These are phyloP conservation scores for Acidiella bohemica DNA, from an alignment of 495 filamentous ascomycete species.

Conservation along the genomic window DNA sequence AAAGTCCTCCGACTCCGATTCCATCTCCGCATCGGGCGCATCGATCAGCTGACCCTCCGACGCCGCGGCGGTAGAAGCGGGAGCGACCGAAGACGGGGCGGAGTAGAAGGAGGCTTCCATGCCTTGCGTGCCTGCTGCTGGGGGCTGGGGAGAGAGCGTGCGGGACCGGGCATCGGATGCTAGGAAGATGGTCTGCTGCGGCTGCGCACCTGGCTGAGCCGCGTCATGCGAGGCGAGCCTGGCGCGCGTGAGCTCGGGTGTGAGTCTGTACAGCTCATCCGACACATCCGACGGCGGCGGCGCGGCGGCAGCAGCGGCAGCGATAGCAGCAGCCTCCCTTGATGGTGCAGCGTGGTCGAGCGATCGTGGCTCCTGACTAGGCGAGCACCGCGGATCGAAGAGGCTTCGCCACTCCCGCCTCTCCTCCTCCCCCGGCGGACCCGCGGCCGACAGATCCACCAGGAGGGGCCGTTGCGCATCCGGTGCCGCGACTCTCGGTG, in stretches of 20 bases:
- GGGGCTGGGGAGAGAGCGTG: neutral
- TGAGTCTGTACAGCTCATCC: slow-evolving; percentile 17
- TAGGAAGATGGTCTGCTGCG: neutral
- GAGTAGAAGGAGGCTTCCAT: slow-evolving; percentile 17
- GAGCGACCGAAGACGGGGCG: slow-evolving; percentile 11
- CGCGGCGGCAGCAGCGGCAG: neutral
- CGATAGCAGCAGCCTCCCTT: no score
- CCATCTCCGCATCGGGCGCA: neutral
- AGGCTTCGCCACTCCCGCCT: slow-evolving; percentile 7
- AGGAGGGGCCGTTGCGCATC: slow-evolving; percentile 6
- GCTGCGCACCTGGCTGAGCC: neutral
- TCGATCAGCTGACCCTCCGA: neutral
- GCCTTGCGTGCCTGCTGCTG: no score
- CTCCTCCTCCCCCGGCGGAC: neutral
- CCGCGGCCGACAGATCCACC: slow-evolving; percentile 10
- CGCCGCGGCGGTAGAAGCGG: neutral
- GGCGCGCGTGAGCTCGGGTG: slow-evolving; percentile 15
- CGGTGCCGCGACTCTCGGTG: neutral
- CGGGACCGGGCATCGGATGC: slow-evolving; percentile 2
- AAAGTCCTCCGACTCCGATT: slow-evolving; percentile 13
- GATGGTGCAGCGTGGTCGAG: no score
- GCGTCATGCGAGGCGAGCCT: slow-evolving; percentile 12
- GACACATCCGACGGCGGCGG: neutral
- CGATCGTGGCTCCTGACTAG: no score
- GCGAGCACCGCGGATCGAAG: slow-evolving; percentile 6